Evolutionary conservation across 208 protist species (phyloP), one percentile per base, ranked within the genome.

Genomic region (Acanthamoeba healyi): DNA sequence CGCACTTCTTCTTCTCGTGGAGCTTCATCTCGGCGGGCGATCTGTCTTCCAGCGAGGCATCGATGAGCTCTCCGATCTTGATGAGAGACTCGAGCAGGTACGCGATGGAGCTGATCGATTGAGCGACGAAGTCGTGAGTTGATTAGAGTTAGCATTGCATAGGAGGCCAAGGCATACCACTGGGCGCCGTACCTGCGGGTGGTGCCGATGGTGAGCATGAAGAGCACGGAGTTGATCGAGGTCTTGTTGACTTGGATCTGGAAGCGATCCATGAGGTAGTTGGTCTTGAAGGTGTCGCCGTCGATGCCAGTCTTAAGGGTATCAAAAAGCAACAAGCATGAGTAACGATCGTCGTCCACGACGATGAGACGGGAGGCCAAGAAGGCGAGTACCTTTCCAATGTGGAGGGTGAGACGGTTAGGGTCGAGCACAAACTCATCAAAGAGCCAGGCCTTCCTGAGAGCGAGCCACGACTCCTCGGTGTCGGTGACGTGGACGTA

Each of bases 171-270:
- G 10, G 49, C 24, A 9, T 58, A 24, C 19, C 32, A 38, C 2
- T 0, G 70, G 5, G 46, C 12, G 32, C 36, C 15, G 38, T 61
- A 88, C 79, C 79, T 88, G 44, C 79, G 72, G 2, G 79, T 88
- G 54, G 92, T 94, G 70, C 92, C 92, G 70, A 94, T 94, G 56
- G 70, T 82, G 87, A 89, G 81, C 74, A 90, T 82, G 46, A 94
- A 94, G 7, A 94, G 81, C 22, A 94, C 92, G 0, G 79, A 92
- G 92, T 94, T 94, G 51, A 82, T 88, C n/a, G 79, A 92, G 32
- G 92, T 94, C 92, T 94, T 94, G 82, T 94, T 94, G 67, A 94
- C 92, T 26, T 94, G 92, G 26, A 94, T 94, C 46, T 94, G 79
- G 51, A 90, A 94, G 32, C 61, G 36, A 29, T 94, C 92, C 92